Evolutionary conservation across 2,329 filamentous ascomycete species (phyloP).

Genomic region (Fusarium papillatum): DNA sequence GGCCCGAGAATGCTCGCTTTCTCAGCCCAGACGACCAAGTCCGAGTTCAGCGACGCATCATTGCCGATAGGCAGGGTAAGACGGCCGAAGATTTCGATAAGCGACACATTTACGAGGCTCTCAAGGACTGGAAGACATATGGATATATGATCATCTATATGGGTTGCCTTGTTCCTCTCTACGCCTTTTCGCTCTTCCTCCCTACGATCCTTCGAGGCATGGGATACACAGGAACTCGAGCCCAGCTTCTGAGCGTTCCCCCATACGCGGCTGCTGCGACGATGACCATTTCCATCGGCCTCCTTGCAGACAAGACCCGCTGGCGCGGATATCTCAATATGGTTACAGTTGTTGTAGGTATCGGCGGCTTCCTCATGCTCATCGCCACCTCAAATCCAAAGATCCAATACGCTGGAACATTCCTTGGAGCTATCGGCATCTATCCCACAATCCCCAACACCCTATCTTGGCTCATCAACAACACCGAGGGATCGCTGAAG

Average conservation of each 20-base stretch:
- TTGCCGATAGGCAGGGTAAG: constrained; percentile 77
- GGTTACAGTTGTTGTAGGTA: constrained; percentile 69
- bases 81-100: constrained; percentile 78
- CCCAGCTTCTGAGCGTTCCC: constrained; percentile 70
- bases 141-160: constrained; percentile 62
- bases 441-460: constrained; percentile 81
- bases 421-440: constrained; percentile 74
- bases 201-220: constrained; percentile 66
- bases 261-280: constrained; percentile 73
- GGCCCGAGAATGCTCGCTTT: constrained; percentile 80
- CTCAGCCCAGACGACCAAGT: constrained; percentile 75
- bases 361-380: constrained; percentile 77
- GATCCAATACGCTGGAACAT: constrained; percentile 77
- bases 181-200: constrained; percentile 68
- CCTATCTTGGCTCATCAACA: constrained; percentile 79
- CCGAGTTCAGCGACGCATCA: constrained; percentile 77
- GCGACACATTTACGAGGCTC: constrained; percentile 76
- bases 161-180: constrained; percentile 62
- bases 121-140: constrained; percentile 84
- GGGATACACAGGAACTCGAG: constrained; percentile 53
- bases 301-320: constrained; percentile 73
- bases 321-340: constrained; percentile 79
- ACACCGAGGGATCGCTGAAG: constrained; percentile 72
- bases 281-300: constrained; percentile 74
- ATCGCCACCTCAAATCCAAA: constrained; percentile 65